Percentiles rank a stretch among this genome's conserved stretches.
Evolutionary conservation across 2,329 filamentous ascomycete genomes (phyloP).

Genomic region (Aspergillus pseudoviridinutans): DNA sequence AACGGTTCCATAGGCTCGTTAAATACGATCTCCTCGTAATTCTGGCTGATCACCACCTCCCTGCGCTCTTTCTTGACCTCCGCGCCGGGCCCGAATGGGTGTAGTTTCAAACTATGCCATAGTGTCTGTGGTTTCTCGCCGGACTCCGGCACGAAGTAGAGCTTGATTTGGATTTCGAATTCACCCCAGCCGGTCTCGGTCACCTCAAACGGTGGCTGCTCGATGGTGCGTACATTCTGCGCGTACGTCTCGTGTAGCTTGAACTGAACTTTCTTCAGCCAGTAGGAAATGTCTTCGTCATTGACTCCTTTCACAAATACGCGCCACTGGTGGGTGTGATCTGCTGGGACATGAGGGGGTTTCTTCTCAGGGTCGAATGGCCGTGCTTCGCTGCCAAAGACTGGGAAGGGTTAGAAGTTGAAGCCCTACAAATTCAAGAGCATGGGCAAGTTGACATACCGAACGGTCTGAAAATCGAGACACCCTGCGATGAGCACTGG

Average conservation of each 20-base stretch:
- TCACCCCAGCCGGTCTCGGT: conserved; percentile 96
- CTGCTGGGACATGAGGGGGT: conserved; percentile 70
- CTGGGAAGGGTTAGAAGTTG: conserved; percentile 36
- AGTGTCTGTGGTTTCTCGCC: conserved; percentile 94
- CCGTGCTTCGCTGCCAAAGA: conserved; percentile 76
- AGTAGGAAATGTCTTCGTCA: conserved; percentile 87
- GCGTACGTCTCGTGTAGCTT: conserved; percentile 97
- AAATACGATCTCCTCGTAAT: conserved; percentile 92
- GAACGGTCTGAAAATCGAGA: conserved; percentile 47
- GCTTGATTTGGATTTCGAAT: conserved; percentile 92
- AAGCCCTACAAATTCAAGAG: neutral
- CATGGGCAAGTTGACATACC: conserved; percentile 26
- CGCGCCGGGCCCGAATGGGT: conserved; percentile 77
- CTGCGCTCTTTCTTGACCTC: conserved; percentile 66
- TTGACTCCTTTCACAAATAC: conserved; percentile 90
- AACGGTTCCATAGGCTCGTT: conserved; percentile 94
- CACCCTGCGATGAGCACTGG: conserved; percentile 28
- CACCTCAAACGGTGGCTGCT: conserved; percentile 77
- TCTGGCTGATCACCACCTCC: conserved; percentile 69
- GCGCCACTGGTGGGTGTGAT: conserved; percentile 95
- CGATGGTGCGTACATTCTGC: conserved; percentile 81
- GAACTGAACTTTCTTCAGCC: conserved; percentile 95
- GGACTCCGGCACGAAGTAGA: conserved; percentile 85
- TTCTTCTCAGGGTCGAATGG: conserved; percentile 74
- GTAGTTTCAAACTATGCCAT: conserved; percentile 86